Base-by-base conservation (phyloP, 768 basidiomycete species). In the Rhizopogon rudus region DNA sequence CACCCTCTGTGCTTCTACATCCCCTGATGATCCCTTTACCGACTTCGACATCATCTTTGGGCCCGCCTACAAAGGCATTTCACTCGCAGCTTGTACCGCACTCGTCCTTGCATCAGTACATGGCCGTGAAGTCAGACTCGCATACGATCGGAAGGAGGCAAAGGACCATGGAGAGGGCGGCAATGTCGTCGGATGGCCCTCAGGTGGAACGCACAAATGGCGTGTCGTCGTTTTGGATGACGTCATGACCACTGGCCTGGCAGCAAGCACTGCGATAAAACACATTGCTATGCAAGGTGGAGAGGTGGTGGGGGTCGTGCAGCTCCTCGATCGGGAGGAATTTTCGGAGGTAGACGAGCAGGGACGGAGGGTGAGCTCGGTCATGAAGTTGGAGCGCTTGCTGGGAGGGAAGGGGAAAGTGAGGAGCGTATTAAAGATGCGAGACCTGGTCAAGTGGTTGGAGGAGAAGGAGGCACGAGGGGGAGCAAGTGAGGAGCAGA, bases 151-250 rank as follows among this genome's bases (percentile, higher is more conserved):
- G 45, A 99, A 99, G 72, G 96, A 99, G 70, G 85, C 77, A 22
- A 99, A 99, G 69, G 89, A 91, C 59, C 96, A 99, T 63, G 96
- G 96, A 4, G 96, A 99, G 69, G 96, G 97, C 4, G 96, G 96
- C 0, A 77, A 79, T 49, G 81, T 96, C 66, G 93, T 99, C 57
- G 97, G 96, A 20, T 86, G 88, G 3, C 73, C 88, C 3, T 79
- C 97, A n/a, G 74, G 80, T 52, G 92, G 88, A 22, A 86, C 89
- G 67, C 13, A 35, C 5, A 37, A 37, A 37, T 49, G 48, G 48
- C 77, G 79, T 49, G 91, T 98, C 2, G 81, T 98, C 50, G 81
- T 98, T 44, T 77, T 98, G 35, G 96, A 99, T 76, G 96, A 99
- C 61, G 97, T 99, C 51, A 92, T 98, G 79, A 98, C 97, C 2